Conservation (phyloP, 176 grass and related monocot species). For the Saccharum officinarum region DNA sequence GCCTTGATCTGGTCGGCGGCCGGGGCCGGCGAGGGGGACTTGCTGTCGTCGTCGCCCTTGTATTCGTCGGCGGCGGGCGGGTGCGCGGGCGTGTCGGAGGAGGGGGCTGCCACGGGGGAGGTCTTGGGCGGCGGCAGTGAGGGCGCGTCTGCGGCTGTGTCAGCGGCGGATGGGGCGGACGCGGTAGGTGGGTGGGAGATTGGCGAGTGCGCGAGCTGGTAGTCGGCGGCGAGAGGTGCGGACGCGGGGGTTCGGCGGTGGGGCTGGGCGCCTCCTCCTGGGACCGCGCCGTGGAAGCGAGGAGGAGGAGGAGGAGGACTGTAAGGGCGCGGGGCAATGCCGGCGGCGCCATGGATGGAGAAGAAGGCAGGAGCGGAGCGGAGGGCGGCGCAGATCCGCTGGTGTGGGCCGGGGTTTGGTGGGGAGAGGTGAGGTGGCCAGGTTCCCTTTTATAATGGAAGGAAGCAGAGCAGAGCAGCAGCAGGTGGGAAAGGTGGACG, state of each 20-base stretch:
- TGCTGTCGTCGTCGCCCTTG: not conserved
- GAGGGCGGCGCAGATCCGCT: not conserved
- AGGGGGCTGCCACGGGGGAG: not conserved
- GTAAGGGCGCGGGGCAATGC: not conserved
- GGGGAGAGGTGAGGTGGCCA: not conserved
- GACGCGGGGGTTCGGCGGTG: conserved; percentile 2
- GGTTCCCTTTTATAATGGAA: not conserved
- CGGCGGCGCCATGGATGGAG: conserved; percentile 23
- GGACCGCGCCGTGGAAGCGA: conserved; percentile 13
- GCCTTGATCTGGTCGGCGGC: conserved; percentile 18
- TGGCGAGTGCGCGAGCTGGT: not conserved
- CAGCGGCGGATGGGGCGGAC: not conserved
- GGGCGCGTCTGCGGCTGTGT: not conserved
- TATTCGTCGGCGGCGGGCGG: not conserved
- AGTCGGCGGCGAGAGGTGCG: not conserved
- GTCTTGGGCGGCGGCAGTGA: not conserved
- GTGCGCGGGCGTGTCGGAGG: not conserved
- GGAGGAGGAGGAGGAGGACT: not conserved
- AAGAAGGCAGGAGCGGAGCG: not conserved
- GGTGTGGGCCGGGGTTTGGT: not conserved
- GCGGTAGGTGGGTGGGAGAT: conserved; percentile 12
- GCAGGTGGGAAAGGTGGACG: not conserved
- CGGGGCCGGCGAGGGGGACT: conserved; percentile 42
- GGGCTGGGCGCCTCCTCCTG: not conserved
- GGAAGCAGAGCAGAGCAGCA: no score